phyloP scores from a whole-genome alignment of 2,329 filamentous ascomycete genomes.

The Penicillium sp. region DNA sequence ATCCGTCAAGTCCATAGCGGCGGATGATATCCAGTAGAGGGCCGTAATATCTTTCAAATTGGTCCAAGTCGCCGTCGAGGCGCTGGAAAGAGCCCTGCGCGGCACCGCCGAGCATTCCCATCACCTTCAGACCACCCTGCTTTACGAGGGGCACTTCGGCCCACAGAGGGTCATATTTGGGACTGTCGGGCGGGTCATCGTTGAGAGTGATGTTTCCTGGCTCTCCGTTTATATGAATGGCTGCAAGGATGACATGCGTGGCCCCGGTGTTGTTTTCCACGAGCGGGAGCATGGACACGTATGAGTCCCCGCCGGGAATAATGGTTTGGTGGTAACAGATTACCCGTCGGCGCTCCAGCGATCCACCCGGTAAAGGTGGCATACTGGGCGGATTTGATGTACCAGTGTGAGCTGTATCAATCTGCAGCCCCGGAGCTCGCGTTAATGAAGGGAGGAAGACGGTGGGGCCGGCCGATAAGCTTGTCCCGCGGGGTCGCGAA shows the following conservation, averaged over 20 bases:
- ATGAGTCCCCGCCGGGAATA: constrained; percentile 53
- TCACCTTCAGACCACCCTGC: constrained; percentile 70
- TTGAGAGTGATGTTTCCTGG: constrained; percentile 73
- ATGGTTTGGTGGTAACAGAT: constrained; percentile 64
- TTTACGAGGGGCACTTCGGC: constrained; percentile 71
- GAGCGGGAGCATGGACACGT: constrained; percentile 62
- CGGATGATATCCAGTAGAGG: constrained; percentile 67
- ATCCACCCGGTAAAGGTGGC: constrained; percentile 36
- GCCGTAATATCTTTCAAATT: constrained; percentile 71
- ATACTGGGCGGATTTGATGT: constrained; percentile 22
- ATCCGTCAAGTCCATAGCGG: constrained; percentile 61
- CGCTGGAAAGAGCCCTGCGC: constrained; percentile 69
- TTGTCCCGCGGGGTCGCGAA: not conserved
- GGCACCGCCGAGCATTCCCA: constrained; percentile 86
- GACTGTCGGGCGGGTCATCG: constrained; percentile 68
- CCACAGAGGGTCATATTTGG: constrained; percentile 72
- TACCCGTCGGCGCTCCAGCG: constrained; percentile 35
- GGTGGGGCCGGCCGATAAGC: not conserved
- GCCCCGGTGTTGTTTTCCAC: constrained; percentile 58
- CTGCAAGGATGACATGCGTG: constrained; percentile 83
- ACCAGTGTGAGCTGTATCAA: not conserved
- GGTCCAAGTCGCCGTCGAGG: constrained; percentile 55
- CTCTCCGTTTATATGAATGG: constrained; percentile 74
- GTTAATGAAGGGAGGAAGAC: not conserved
- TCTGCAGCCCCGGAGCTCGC: not conserved